These are phyloP conservation scores for Candida manassasensis DNA, from an alignment of 805 yeast species.

Conservation along the genomic window DNA sequence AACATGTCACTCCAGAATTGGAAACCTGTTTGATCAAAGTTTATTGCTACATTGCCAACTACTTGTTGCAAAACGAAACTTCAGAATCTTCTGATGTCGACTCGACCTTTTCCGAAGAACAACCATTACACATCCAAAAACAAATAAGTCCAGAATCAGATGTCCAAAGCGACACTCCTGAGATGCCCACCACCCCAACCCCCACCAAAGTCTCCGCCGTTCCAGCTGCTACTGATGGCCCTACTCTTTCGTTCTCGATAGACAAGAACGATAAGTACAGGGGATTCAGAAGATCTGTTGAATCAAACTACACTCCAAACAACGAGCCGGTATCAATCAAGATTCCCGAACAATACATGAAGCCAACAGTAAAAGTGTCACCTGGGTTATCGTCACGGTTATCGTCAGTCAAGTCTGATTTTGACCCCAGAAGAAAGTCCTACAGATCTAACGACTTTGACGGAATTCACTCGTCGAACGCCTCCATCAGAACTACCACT, in stretches of 20 bases:
- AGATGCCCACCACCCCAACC: no score
- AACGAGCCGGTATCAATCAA: conserved; percentile 20
- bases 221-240: conserved; percentile 3
- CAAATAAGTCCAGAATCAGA: not conserved
- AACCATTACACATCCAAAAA: conserved; percentile 7
- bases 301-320: conserved; percentile 11
- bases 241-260: conserved; percentile 21
- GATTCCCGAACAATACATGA: conserved; percentile 14
- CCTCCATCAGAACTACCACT: conserved; percentile 5
- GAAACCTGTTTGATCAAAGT: conserved; percentile 38
- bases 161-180: not conserved
- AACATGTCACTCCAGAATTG: conserved; percentile 24
- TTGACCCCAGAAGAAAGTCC: conserved; percentile 19
- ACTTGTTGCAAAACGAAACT: conserved; percentile 21
- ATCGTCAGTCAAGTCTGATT: conserved; percentile 8
- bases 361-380: conserved; percentile 6
- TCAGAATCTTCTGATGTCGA: conserved; percentile 19
- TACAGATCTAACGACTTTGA: conserved; percentile 7
- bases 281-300: conserved; percentile 38
- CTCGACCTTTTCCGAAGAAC: conserved; percentile 15
- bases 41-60: conserved; percentile 37
- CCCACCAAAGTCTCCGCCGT: not conserved
- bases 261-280: conserved; percentile 31
- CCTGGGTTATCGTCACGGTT: conserved; percentile 2
- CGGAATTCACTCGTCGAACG: conserved; percentile 5